Base-by-base conservation (phyloP, 495 filamentous ascomycete genomes). In the Trypethelium eluteriae region DNA sequence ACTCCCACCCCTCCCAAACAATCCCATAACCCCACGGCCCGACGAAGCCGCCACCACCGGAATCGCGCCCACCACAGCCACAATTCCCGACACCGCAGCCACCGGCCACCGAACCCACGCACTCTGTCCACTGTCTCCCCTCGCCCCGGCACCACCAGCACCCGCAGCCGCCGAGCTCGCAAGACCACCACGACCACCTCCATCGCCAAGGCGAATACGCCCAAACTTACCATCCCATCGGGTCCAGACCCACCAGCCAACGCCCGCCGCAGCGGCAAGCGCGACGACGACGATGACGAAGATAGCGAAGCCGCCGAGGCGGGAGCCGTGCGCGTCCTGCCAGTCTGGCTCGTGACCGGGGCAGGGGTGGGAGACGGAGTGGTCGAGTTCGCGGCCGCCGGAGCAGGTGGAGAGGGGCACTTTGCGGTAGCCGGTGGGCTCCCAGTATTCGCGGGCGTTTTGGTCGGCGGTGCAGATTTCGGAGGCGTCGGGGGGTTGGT, bases 141-240 rank as follows among this genome's bases (percentile, higher is more conserved):
- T 25, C 25, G 25, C 25, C 69, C 88, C 85, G 39, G 74, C 75
- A 2, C 66, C 53, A 18, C 63, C 69, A 25, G 46, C 65, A 10
- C 69, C 65, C 69, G 66, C 64, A 65, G 47, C 14, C 32, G 11
- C 3, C 18, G 38, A 36, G 6, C 10, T 5, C 7, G 46, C 62
- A 44, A 38, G 12, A 2, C 25, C 56, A 39, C 32, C 41, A 44
- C 39, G 49, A 38, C 61, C 62, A 12, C 77, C 78, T 50, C 79
- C 78, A 69, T 92, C 91, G 64, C 91, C 92, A 16, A 96, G 83
- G 11, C 89, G 84, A 67, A 96, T 96, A 69, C 90, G 86, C 7
- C 93, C 93, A 74, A 99, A 96, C 71, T 95, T 94, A 71, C 86
- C 85, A 70, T 86, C 86, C 91, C 90, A 98, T 72, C 89, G 90